phyloP scores from a whole-genome alignment of 768 basidiomycete species.

The Candolleomyces aberdarensis region DNA sequence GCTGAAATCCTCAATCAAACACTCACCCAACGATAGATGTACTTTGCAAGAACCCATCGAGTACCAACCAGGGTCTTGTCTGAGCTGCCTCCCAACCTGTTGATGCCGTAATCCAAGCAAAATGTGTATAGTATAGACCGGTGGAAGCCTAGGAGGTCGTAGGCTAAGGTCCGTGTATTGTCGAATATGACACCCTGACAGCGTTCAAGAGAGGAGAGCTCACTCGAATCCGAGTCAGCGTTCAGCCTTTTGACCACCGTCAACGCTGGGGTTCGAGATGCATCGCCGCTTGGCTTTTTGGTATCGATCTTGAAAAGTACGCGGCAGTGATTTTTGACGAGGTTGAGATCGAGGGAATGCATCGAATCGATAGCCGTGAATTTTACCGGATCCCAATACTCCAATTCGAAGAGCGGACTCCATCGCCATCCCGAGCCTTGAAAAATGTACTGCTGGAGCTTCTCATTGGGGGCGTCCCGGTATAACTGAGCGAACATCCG shows the following conservation, averaged over 20 bases:
- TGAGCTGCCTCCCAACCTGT: constrained; percentile 1
- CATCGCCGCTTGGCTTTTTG: constrained; percentile 16
- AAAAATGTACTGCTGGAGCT: constrained; percentile 13
- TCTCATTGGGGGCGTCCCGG: constrained; percentile 11
- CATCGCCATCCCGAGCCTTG: constrained; percentile 23
- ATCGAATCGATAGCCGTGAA: constrained; percentile 5
- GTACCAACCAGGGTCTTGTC: constrained; percentile 17
- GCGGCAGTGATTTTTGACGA: constrained; percentile 13
- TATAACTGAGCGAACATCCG: constrained; percentile 9
- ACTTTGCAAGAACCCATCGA: constrained; percentile 18
- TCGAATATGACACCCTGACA: constrained; percentile 12
- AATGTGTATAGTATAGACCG: constrained; percentile 20
- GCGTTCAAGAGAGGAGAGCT: not conserved
- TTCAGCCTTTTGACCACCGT: not conserved
- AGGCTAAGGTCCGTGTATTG: constrained; percentile 7
- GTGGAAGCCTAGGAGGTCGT: constrained; percentile 12
- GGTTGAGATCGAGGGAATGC: constrained; percentile 13
- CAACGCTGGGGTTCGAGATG: not conserved
- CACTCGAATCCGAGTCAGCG: not conserved
- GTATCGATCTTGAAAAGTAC: constrained; percentile 21
- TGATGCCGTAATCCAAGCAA: constrained; percentile 19
- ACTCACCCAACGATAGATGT: constrained; percentile 22
- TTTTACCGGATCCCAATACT: constrained; percentile 12
- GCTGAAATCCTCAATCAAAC: not conserved
- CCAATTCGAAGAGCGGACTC: constrained; percentile 22